These are phyloP conservation scores for Tephrocybe sp. DNA, from an alignment of 768 basidiomycete species.

Conservation along the genomic window DNA sequence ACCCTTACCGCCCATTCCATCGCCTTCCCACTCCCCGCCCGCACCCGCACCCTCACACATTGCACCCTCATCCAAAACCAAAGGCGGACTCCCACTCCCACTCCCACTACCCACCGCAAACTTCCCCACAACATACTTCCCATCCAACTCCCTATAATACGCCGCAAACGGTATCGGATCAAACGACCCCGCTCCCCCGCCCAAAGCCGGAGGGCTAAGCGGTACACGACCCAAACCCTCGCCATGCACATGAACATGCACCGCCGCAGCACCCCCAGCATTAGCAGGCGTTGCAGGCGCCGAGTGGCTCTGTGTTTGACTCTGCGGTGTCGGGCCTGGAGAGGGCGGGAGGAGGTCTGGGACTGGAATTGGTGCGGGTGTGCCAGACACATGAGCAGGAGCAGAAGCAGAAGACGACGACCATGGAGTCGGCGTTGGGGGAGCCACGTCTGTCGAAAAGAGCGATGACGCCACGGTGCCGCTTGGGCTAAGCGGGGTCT, in stretches of 20 bases:
- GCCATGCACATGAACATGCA: too few relatives aligned
- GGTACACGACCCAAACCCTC: too few relatives aligned
- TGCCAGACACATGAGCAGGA: slow-evolving; percentile 7
- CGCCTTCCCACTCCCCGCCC: not conserved
- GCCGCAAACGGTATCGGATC: slow-evolving; percentile 75
- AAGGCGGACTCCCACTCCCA: slow-evolving; percentile 57
- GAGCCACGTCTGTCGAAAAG: slow-evolving; percentile 3
- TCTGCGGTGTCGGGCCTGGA: slow-evolving; percentile 46
- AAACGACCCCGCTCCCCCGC: slow-evolving; percentile 40
- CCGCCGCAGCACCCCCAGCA: too few relatives aligned
- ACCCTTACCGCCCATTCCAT: slow-evolving; percentile 11
- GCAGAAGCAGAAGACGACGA: slow-evolving; percentile 8
- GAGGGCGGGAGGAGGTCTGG: slow-evolving; percentile 49
- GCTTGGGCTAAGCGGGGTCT: too few relatives aligned
- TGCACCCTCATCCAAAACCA: too few relatives aligned
- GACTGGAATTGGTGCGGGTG: slow-evolving; percentile 20
- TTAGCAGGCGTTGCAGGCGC: slow-evolving; percentile 50
- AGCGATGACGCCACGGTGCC: not conserved
- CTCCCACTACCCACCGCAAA: slow-evolving; percentile 55
- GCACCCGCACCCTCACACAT: not conserved
- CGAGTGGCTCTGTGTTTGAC: slow-evolving; percentile 40
- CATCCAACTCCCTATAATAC: slow-evolving; percentile 60
- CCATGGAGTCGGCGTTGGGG: slow-evolving; percentile 1
- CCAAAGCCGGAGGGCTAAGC: too few relatives aligned
- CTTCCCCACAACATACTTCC: slow-evolving; percentile 74